Conservation (phyloP, 1,284 basidiomycete genomes). For the Sporisorium sorghi region DNA sequence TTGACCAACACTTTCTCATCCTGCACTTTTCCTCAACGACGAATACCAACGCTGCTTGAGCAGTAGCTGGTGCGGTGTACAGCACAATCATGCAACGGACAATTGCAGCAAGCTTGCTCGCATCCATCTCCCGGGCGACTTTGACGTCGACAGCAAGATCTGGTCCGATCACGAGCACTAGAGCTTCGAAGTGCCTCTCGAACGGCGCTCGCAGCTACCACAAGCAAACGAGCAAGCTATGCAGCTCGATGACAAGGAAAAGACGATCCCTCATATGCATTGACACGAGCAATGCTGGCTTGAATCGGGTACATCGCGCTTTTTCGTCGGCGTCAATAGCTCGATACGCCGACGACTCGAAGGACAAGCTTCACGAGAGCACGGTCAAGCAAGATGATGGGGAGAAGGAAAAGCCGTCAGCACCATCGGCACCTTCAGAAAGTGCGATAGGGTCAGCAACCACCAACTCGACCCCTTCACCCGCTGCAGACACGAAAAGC, state of each 20-base stretch:
- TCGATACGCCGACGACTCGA: conserved; percentile 10
- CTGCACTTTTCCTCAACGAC: not conserved
- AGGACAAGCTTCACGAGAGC: conserved; percentile 1
- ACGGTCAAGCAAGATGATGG: not conserved
- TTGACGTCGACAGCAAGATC: conserved; percentile 3
- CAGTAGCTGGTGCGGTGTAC: not conserved
- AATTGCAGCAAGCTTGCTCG: not conserved
- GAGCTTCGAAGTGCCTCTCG: not conserved
- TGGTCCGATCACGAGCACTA: conserved; percentile 5
- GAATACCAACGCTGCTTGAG: not conserved
- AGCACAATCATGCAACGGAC: conserved; percentile 1
- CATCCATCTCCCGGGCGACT: not conserved
- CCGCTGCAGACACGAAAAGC: not conserved
- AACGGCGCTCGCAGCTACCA: not conserved
- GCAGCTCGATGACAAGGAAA: not conserved
- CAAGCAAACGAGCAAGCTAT: not conserved
- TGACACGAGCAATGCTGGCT: not conserved
- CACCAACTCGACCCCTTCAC: not conserved
- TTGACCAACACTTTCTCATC: not conserved
- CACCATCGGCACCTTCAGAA: not conserved
- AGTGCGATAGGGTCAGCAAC: no score
- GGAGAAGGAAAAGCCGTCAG: conserved; percentile 1
- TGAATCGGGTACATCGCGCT: not conserved
- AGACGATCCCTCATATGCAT: no score
- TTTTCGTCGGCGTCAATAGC: conserved; percentile 13